A percentile compares a stretch with the other conserved stretches of the same genome.
Evolutionary conservation across 371 early-diverging fungal species (phyloP).

Genomic region (Capillidium heterosporum): DNA sequence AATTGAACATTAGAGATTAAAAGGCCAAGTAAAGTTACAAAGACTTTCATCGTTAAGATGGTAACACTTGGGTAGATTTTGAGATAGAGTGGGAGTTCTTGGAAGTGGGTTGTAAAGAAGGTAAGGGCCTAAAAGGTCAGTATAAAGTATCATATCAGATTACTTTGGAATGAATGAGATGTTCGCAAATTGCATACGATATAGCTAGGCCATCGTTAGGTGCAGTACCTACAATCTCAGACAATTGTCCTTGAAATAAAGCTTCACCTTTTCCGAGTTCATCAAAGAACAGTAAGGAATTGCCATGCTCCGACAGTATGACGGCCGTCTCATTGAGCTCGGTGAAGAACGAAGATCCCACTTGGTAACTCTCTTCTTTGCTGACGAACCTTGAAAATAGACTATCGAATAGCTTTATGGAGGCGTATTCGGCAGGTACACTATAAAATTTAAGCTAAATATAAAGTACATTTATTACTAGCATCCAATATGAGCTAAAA

Average conservation of each 20-base stretch:
- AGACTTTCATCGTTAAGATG: conserved; percentile 36
- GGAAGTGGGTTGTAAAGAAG: conserved; percentile 56
- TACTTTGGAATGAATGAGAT: conserved; percentile 32
- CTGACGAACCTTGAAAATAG: conserved; percentile 21
- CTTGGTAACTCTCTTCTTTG: not conserved
- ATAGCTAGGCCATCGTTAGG: conserved; percentile 64
- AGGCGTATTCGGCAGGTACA: conserved; percentile 82
- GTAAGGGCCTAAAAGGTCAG: conserved; percentile 23
- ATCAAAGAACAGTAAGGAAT: conserved; percentile 78
- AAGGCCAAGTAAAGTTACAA: conserved; percentile 10
- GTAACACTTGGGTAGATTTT: conserved; percentile 41
- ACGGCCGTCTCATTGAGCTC: conserved; percentile 57
- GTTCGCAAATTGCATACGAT: conserved; percentile 60
- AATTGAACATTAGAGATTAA: not conserved
- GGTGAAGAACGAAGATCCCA: not conserved
- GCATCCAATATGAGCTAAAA: conserved; percentile 92
- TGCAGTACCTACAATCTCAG: conserved; percentile 38
- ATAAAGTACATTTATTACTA: conserved; percentile 24
- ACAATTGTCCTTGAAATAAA: conserved; percentile 11
- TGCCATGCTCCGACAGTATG: conserved; percentile 49
- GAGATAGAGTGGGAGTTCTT: conserved; percentile 27
- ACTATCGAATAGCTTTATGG: conserved; percentile 53
- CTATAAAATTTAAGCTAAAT: conserved; percentile 12
- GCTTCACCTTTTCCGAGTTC: conserved; percentile 87
- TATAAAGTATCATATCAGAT: not conserved